Conservation (phyloP, 208 protist species). For the Leishmania amazonensis region DNA sequence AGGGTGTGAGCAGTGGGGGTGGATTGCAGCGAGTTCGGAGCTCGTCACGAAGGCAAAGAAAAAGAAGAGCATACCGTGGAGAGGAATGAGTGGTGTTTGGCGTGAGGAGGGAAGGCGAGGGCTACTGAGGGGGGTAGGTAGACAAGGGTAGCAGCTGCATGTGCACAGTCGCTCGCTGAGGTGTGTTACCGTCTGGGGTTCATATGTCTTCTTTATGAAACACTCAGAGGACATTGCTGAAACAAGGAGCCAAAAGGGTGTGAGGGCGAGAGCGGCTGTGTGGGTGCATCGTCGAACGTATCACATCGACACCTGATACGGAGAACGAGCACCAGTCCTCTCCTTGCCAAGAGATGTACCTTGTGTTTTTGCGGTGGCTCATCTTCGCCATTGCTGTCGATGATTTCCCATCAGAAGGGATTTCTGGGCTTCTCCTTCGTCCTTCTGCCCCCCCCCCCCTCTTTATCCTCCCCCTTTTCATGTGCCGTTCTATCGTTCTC, state of each 20-base stretch:
- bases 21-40: not conserved
- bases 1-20: not conserved
- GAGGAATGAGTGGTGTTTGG: not conserved
- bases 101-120: not conserved
- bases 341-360: not conserved
- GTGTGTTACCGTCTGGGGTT: not conserved
- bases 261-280: not conserved
- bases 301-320: not conserved
- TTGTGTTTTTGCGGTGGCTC: not conserved
- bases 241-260: not conserved
- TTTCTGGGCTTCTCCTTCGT: not conserved
- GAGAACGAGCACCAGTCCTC: not conserved
- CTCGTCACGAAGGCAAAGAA: not conserved
- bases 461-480: not conserved
- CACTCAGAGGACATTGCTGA: not conserved
- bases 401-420: not conserved
- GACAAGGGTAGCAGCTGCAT: not conserved
- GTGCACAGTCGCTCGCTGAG: not conserved
- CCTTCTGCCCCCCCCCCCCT: not conserved
- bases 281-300: not conserved
- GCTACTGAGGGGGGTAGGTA: not conserved
- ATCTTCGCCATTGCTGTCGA: not conserved
- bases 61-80: not conserved
- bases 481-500: not conserved
- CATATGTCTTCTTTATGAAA: not conserved